Base-by-base conservation (phyloP, 176 grass and related monocot species). In the Pharus latifolius region DNA sequence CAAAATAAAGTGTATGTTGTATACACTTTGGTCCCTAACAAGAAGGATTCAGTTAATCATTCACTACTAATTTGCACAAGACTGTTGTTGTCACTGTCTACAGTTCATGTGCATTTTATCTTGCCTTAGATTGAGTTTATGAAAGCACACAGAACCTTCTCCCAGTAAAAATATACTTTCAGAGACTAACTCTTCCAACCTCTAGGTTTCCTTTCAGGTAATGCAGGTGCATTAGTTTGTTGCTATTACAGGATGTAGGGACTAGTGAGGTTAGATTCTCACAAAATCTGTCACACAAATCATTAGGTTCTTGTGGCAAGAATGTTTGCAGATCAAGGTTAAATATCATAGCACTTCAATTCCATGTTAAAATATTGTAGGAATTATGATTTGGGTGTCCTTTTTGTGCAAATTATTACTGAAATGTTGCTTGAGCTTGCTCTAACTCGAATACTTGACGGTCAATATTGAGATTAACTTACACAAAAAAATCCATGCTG, bases 351-450 rank as follows among this genome's bases (percentile, higher is more conserved):
- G 13, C 34, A 16, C 20, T 64, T 32, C 8, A 62, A 16, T 33
- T 37, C 6, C 49, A 65, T 68, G 10, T 19, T 53, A 53, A 67
- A 32, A 49, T 46, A 10, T 16, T 69, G 5, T 35, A 77, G 19
- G 8, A 23, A 32, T 48, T 22, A 19, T 32, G 30, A 11, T 56
- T 22, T 26, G 20, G 18, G 15, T 6, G 8, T 63, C 19, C 16
- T 76, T 8, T 83, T 3, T 38, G 9, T 83, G 49, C 20, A 22
- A 45, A 63, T 9, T n/a, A n/a, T n/a, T n/a, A n/a, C n/a, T n/a
- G n/a, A n/a, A n/a, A n/a, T n/a, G n/a, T n/a, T n/a, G n/a, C n/a
- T n/a, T n/a, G n/a, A n/a, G n/a, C n/a, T n/a, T n/a, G n/a, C n/a
- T n/a, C n/a, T n/a, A n/a, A n/a, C n/a, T n/a, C n/a, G n/a, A n/a